Evolutionary conservation across 495 filamentous ascomycete genomes (phyloP), one percentile per base, ranked within the genome.

Genomic region (Penicillium robsamsonii): DNA sequence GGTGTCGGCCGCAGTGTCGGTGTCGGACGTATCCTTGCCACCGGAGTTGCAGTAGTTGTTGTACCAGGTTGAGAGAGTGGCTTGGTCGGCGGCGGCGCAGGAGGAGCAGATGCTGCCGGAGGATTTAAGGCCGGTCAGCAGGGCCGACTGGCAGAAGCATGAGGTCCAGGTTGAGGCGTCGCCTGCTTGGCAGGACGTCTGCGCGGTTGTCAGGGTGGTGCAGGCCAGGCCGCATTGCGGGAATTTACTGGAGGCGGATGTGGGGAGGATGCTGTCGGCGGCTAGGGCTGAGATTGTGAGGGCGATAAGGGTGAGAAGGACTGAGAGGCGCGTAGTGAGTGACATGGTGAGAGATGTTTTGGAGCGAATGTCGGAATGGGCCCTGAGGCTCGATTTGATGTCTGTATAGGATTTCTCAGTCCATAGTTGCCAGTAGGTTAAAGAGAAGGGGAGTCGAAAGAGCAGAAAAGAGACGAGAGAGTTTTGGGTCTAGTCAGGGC

Each of bases 71-170:
- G 77, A 68, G 41, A 86, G 52, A 30, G 70, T 48, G 25, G 64
- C 17, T 46, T 71, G 69, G 58, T 79, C 77, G 30, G 65, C 56
- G 13, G 69, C 33, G 30, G 33, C 65, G 37, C 61, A 64, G 25
- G 72, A 61, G 57, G 76, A 76, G 45, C 65, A 66, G 18, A 69
- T 51, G 46, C 69, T 68, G 59, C 78, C 58, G 37, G 68, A 69
- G 18, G 60, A 60, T 42, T 80, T 66, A 22, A 83, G 67, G 9
- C 62, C 55, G 13, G 64, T 66, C 11, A 84, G 70, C 3, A 73
- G 52, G 11, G 67, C 53, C 12, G 77, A 81, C 57, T 78, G 70
- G 67, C 83, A 86, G 70, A 85, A 82, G 61, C 83, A 86, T 24
- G 74, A 74, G 52, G 78, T 70, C 64, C 79, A 81, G 57, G 64